phyloP scores from a whole-genome alignment of 1,139 yeast species.

The Candida sp. region DNA sequence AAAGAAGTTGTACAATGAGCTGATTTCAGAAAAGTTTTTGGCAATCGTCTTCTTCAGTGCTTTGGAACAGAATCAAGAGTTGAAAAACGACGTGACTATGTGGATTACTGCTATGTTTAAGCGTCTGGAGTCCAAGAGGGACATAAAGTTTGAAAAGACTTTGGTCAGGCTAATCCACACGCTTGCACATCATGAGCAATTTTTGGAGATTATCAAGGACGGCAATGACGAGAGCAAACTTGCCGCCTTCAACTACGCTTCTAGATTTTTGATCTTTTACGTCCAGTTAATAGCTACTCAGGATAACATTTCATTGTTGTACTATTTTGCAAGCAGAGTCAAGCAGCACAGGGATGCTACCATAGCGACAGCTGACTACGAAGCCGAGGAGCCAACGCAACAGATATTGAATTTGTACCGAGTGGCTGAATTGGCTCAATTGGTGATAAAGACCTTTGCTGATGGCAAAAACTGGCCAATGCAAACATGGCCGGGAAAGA shows the following conservation, averaged over 20 bases:
- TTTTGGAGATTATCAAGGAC: conserved; percentile 43
- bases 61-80: conserved; percentile 63
- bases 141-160: conserved; percentile 62
- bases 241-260: conserved; percentile 54
- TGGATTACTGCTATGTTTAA: conserved; percentile 73
- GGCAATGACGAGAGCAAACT: conserved; percentile 23
- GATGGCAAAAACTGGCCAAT: conserved; percentile 69
- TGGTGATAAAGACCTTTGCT: conserved; percentile 62
- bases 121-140: conserved; percentile 43
- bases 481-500: conserved; percentile 82
- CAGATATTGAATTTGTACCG: conserved; percentile 55
- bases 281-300: conserved; percentile 63
- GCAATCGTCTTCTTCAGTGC: conserved; percentile 77
- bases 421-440: conserved; percentile 76
- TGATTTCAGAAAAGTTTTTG: conserved; percentile 67
- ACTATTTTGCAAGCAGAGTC: conserved; percentile 77
- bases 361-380: conserved; percentile 40
- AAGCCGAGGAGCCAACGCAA: conserved; percentile 24
- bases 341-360: conserved; percentile 76
- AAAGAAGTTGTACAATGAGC: conserved; percentile 52
- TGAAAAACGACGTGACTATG: conserved; percentile 58
- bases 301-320: conserved; percentile 74
- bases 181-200: conserved; percentile 78
- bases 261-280: conserved; percentile 63
- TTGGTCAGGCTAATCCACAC: conserved; percentile 72